These are phyloP conservation scores for Ustilago loliicola DNA, from an alignment of 1,284 basidiomycete species.

Conservation along the genomic window DNA sequence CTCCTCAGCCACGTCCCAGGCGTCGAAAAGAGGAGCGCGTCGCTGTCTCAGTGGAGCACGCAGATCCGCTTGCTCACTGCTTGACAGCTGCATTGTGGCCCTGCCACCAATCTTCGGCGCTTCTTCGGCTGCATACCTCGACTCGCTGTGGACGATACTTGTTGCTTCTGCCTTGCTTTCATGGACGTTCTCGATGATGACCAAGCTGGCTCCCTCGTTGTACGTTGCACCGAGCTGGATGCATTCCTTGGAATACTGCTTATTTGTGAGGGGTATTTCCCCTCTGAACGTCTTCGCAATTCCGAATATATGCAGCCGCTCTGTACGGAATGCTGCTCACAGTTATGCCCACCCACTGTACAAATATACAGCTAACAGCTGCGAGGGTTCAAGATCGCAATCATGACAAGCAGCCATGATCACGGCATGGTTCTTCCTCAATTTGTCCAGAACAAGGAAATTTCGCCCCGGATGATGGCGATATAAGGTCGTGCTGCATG, in stretches of 20 bases:
- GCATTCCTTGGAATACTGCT: background rate
- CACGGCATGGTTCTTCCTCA: no score
- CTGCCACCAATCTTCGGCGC: background rate
- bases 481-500: no score
- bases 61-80: background rate
- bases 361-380: no score
- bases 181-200: background rate
- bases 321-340: conserved; percentile 23
- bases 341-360: background rate
- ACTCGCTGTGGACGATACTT: background rate
- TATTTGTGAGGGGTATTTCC: background rate
- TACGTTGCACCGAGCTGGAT: background rate
- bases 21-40: conserved; percentile 8
- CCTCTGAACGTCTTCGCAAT: background rate
- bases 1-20: background rate
- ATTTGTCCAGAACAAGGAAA: no score
- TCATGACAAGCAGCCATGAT: background rate
- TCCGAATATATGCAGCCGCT: conserved; percentile 20
- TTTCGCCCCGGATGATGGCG: no score
- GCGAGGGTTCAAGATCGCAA: no score
- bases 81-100: conserved; percentile 15
- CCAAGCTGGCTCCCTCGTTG: background rate
- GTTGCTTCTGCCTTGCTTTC: background rate
- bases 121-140: background rate
- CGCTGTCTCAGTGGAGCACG: conserved; percentile 25